Evolutionary conservation across 306 rosid genomes (phyloP), one percentile per base, ranked within the genome.

Genomic region (Styphnolobium japonicum): DNA sequence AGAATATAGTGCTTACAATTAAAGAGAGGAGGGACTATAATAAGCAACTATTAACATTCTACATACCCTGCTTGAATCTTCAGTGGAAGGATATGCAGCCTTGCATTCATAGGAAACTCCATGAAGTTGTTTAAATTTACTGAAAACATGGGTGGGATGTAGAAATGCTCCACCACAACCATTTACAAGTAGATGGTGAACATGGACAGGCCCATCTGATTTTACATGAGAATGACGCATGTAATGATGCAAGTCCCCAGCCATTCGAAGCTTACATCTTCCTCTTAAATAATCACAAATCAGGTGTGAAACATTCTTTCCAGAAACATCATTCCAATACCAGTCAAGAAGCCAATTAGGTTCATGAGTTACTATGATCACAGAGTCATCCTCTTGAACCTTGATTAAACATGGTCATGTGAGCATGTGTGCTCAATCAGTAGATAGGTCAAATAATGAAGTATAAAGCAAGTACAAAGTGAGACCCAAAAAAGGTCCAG

Each of bases 201-300:
- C 88, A 58, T 88, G 89, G 60, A 86, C 87, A 76, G 94, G 90
- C 14, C 88, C 97, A 18, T 91, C 94, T 67, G 99, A 90, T 63
- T 87, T 85, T 71, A 87, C 91, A 77, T 78, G 84, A 43, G 99
- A 93, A 90, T 96, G 99, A 39, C 99, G 98, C 97, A 96, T 90
- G 88, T 96, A 96, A 85, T 96, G 99, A 87, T 96, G 99, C 92
- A 96, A 88, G 86, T 96, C 99, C 78, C 99, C 99, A 67, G 99
- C 97, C 83, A 96, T 87, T 68, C 98, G 91, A 78, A 93, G 97
- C 85, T 90, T 96, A 80, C 99, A 96, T 77, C 98, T 89, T 86
- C 97, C 99, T 84, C 78, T 96, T 73, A 93, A 76, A 91, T 90
- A 87, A 90, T 93, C 97, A 71, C 86, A 66, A 81, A 93, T 89